phyloP scores from a whole-genome alignment of 768 basidiomycete species.

The Psilocybe tampanensis region DNA sequence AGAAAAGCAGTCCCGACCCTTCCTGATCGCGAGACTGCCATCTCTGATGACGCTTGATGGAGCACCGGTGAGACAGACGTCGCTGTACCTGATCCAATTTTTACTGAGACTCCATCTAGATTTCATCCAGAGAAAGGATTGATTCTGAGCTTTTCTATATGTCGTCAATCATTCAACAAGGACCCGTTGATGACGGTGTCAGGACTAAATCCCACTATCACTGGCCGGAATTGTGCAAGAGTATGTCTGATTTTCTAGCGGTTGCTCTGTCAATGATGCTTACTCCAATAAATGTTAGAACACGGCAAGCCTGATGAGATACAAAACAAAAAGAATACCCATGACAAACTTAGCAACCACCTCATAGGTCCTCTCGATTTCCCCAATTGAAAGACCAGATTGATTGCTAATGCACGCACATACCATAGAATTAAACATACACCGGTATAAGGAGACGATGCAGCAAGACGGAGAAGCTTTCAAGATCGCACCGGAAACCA shows the following conservation, averaged over 20 bases:
- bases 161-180: conserved; percentile 57
- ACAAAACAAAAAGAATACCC: conserved; percentile 25
- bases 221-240: conserved; percentile 63
- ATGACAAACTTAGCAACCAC: conserved; percentile 59
- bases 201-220: conserved; percentile 58
- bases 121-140: conserved; percentile 68
- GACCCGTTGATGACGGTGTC: conserved; percentile 42
- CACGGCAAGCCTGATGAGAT: conserved; percentile 55
- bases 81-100: conserved; percentile 5
- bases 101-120: conserved; percentile 40
- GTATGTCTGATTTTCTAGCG: conserved; percentile 39
- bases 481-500: conserved; percentile 20
- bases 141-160: conserved; percentile 87
- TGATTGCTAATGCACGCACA: too few relatives aligned
- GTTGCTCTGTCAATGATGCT: conserved; percentile 3
- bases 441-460: conserved; percentile 18
- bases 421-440: conserved; percentile 24
- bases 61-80: conserved; percentile 46
- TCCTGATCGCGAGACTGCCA: conserved; percentile 70
- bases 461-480: conserved; percentile 12
- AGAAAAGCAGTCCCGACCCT: conserved; percentile 50
- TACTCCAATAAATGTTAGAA: conserved; percentile 37
- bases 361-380: conserved; percentile 55
- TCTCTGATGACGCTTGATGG: conserved; percentile 66
- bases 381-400: too few relatives aligned